Base-by-base conservation (phyloP, 129 eudicot genomes). In the Scalesia atractyloides region DNA sequence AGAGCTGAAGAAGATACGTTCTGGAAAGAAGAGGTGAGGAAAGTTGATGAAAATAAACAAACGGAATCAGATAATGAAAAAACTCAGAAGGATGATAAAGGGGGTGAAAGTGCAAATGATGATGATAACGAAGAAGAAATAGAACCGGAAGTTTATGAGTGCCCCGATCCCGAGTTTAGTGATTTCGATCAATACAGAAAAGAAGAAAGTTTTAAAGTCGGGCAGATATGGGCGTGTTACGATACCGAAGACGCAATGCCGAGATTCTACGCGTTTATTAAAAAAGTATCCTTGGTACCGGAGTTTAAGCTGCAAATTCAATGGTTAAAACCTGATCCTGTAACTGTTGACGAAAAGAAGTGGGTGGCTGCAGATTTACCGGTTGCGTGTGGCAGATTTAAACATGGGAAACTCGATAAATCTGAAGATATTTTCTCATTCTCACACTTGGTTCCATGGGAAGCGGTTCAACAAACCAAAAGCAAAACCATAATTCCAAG, bases 211-310 rank as follows among this genome's bases (percentile, higher is more conserved):
- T 91, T 91, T 69, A 24, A 15, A 0, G 74, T 49, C 0, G 91
- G 89, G 48, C 97, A 91, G 66, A 70, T 86, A 17, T 91, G 97
- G 97, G 97, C 95, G 2, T 54, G 78, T 65, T 88, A 85, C 24
- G 97, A 91, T 64, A 75, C 80, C 1, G 56, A 68, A 18, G 97
- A 88, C 64, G 89, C 86, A 36, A 82, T 91, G 95, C 97, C 97
- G 5, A 82, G 97, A 70, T 91, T 85, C 79, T 91, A 91, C 79
- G 91, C 95, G 66, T 46, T 44, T 57, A 73, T 91, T 18, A 79
- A 54, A 13, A 84, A 73, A 52, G 84, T 39, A 24, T 43, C 73
- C 14, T 0, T 41, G 46, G 10, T 9, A 8, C 80, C 82, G 2
- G 75, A 36, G 10, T 85, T 87, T 47, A 81, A 58, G 63, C 66